Evolutionary conservation across 2,329 filamentous ascomycete species (phyloP), one percentile per base, ranked within the genome.

Genomic region (Kalaharituber pfeilii): DNA sequence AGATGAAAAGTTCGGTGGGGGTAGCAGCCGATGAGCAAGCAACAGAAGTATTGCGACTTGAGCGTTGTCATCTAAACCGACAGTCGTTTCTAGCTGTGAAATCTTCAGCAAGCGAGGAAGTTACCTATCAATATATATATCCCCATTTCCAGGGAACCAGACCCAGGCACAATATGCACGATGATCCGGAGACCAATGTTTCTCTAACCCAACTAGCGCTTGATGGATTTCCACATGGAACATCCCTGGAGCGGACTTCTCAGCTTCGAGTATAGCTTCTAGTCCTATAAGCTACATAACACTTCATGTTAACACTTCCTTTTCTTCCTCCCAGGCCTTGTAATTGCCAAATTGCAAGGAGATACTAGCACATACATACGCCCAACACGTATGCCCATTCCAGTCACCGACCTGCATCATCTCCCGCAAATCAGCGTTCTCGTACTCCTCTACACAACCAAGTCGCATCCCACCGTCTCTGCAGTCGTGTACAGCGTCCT

Each of bases 201-300:
- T 58, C 18, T 59, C 59, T 9, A 59, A 25, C 5, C 54, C 58
- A 15, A 54, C 39, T 9, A 61, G 49, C 11, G 59, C 52, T 0
- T 53, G 9, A 24, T 29, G 26, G 24, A 60, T 57, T 49, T 61
- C 52, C 6, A 25, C 24, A 2, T 52, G 24, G 45, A 60, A 59
- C 27, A 27, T 24, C 15, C 49, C 55, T 24, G 58, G 55, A 36
- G 47, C 49, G 54, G 58, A 42, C 50, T 59, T 55, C 58, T 63
- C 56, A 42, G 59, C 54, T 63, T 65, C 55, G 59, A 67, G 52
- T 44, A 69, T 54, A 63, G 69, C 56, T 63, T 65, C 53, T 55
- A 61, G 39, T 30, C 45, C 55, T 18, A 60, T 54, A 45, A 59
- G 26, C 55, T 55, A 50, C 25, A 47, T 18, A 24, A 28, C 8